Conservation (phyloP, 768 basidiomycete species). For the Antrodiella citrinella region DNA sequence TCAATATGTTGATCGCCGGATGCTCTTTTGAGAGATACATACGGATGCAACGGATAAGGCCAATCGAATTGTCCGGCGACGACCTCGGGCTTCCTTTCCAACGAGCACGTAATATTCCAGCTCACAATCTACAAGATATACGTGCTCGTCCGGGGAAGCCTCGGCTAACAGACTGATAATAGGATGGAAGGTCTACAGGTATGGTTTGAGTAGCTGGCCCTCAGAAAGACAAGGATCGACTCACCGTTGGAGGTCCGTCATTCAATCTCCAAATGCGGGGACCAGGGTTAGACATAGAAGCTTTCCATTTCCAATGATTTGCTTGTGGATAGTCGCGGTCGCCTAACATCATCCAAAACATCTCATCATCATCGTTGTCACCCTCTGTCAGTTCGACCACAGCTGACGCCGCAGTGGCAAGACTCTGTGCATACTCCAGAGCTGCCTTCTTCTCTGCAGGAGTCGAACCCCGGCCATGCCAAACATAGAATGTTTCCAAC, state of each 20-base stretch:
- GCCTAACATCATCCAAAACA: conserved; percentile 87
- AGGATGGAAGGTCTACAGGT: conserved; percentile 21
- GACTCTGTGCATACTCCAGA: conserved; percentile 44
- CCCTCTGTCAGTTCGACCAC: conserved; percentile 57
- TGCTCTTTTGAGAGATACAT: too few species aligned
- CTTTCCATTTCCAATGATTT: conserved; percentile 77
- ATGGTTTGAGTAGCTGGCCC: conserved; percentile 26
- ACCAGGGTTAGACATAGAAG: background rate
- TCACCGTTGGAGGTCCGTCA: background rate
- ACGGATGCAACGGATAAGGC: conserved; percentile 53
- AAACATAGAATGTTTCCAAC: conserved; percentile 65
- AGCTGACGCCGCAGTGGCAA: conserved; percentile 30
- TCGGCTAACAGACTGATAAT: conserved; percentile 38
- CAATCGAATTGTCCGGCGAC: conserved; percentile 50
- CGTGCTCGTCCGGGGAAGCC: conserved; percentile 30
- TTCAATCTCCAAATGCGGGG: background rate
- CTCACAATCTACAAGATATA: conserved; percentile 65
- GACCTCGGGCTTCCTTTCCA: conserved; percentile 53
- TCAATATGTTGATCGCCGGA: too few species aligned
- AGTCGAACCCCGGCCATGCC: conserved; percentile 71
- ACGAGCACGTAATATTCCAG: conserved; percentile 80
- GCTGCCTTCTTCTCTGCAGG: conserved; percentile 54
- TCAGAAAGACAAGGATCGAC: conserved; percentile 3
- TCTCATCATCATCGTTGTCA: conserved; percentile 61
- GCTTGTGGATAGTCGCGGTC: conserved; percentile 68